A percentile compares a stretch with the other conserved stretches of the same genome.
Evolutionary conservation across 768 basidiomycete species (phyloP).

Genomic region (Leccinum imitatum): DNA sequence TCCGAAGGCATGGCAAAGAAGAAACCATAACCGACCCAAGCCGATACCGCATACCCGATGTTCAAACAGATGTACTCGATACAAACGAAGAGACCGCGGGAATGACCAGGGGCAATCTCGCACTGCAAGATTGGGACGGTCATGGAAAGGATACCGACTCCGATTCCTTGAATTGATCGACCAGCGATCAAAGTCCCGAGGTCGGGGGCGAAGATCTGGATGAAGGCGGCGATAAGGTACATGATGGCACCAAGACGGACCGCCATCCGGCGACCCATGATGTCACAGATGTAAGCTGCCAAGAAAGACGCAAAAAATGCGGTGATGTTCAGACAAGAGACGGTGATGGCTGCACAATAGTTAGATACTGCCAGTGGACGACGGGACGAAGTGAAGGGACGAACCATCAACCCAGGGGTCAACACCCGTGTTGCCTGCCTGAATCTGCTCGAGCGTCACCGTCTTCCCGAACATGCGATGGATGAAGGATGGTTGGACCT

Average conservation of each 20-base stretch:
- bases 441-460: constrained; percentile 46
- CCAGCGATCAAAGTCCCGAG: constrained; percentile 41
- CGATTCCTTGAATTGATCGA: constrained; percentile 47
- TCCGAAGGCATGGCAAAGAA: constrained; percentile 46
- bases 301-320: constrained; percentile 45
- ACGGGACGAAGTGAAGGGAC: constrained; percentile 4
- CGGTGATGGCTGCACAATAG: constrained; percentile 41
- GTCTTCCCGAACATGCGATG: constrained; percentile 45
- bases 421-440: constrained; percentile 43
- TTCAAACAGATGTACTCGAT: constrained; percentile 56
- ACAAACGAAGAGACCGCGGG: constrained; percentile 52
- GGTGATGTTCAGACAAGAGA: constrained; percentile 50
- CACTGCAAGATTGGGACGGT: constrained; percentile 50
- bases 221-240: constrained; percentile 48
- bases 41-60: constrained; percentile 46
- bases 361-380: not conserved
- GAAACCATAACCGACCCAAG: constrained; percentile 52
- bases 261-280: constrained; percentile 49
- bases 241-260: constrained; percentile 50
- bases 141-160: constrained; percentile 51
- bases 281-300: constrained; percentile 51
- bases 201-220: constrained; percentile 50
- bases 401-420: constrained; percentile 48
- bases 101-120: constrained; percentile 46
- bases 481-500: constrained; percentile 54